Percentiles rank a stretch among this genome's conserved stretches.
phyloP scores from a whole-genome alignment of 2,329 filamentous ascomycete species.

The Ophiostoma montium region DNA sequence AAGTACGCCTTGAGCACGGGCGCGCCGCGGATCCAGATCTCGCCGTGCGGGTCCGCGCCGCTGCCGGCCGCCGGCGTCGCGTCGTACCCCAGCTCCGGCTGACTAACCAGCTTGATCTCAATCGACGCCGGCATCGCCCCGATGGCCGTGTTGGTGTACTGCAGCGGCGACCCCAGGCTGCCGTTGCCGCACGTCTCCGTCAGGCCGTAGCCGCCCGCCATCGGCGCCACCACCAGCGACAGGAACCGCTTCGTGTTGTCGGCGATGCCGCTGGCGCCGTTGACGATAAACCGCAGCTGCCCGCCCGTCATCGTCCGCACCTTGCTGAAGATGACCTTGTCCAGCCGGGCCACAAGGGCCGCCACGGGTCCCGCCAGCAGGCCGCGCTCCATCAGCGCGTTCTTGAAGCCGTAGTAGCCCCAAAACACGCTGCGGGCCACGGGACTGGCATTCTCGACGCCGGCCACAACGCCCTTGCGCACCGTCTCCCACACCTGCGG shows the following conservation, averaged over 20 bases:
- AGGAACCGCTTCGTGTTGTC: slow-evolving; percentile 82
- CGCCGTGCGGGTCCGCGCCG: slow-evolving; percentile 69
- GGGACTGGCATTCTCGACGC: slow-evolving; percentile 58
- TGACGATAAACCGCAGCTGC: slow-evolving; percentile 77
- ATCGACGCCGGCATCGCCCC: slow-evolving; percentile 65
- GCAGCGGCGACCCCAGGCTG: slow-evolving; percentile 66
- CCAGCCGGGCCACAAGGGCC: slow-evolving; percentile 41
- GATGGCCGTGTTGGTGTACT: slow-evolving; percentile 65
- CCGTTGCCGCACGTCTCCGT: slow-evolving; percentile 86
- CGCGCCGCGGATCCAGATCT: slow-evolving; percentile 76
- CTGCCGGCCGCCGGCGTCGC: slow-evolving; percentile 57
- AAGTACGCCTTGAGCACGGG: slow-evolving; percentile 68
- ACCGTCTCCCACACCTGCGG: slow-evolving; percentile 96
- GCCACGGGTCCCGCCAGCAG: slow-evolving; percentile 41
- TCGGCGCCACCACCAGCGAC: slow-evolving; percentile 81
- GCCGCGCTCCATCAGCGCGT: slow-evolving; percentile 40
- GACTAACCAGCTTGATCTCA: slow-evolving; percentile 85
- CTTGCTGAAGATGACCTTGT: slow-evolving; percentile 78
- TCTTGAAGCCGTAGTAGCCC: slow-evolving; percentile 46
- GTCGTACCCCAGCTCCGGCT: slow-evolving; percentile 76
- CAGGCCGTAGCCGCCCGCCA: slow-evolving; percentile 87
- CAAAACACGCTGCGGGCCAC: slow-evolving; percentile 68
- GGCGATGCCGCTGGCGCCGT: slow-evolving; percentile 82
- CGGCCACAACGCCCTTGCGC: slow-evolving; percentile 79
- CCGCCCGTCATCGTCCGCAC: slow-evolving; percentile 84